phyloP scores from a whole-genome alignment of 1,139 yeast genomes.

The Hansenula sp. region DNA sequence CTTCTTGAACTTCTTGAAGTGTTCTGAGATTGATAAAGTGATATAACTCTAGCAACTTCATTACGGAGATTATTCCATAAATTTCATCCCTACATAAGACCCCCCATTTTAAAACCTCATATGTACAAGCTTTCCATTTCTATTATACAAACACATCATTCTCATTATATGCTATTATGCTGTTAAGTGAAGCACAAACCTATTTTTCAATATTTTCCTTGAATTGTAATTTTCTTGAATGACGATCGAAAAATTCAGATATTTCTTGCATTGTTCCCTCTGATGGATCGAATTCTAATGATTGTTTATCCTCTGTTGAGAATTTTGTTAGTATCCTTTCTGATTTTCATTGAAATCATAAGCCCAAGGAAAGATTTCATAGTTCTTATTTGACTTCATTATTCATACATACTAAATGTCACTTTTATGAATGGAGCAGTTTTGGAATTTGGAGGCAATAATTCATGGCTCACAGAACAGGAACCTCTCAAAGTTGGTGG shows the following conservation, averaged over 20 bases:
- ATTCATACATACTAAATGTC: conserved; percentile 46
- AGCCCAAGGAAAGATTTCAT: too few species aligned
- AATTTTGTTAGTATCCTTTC: conserved; percentile 1
- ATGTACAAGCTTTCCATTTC: too few species aligned
- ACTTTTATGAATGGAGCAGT: conserved; percentile 64
- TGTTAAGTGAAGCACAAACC: too few species aligned
- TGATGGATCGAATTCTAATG: conserved; percentile 65
- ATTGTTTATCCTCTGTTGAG: conserved; percentile 60
- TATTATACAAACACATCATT: neutral
- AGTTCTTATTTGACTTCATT: too few species aligned
- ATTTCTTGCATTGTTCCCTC: conserved; percentile 49
- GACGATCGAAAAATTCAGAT: conserved; percentile 56
- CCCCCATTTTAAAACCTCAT: too few species aligned
- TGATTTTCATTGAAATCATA: too few species aligned
- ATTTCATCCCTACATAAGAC: too few species aligned
- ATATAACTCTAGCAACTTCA: too few species aligned
- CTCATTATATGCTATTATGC: too few species aligned
- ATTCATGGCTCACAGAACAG: conserved; percentile 51
- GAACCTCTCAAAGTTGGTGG: conserved; percentile 63
- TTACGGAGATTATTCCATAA: too few species aligned
- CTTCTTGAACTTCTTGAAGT: too few species aligned
- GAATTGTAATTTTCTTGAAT: conserved; percentile 65
- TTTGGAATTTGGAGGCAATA: conserved; percentile 41
- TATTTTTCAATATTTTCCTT: conserved; percentile 56
- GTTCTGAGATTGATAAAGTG: too few species aligned